Percentiles rank a stretch among this genome's conserved stretches.
Evolutionary conservation across 441 rosid species (phyloP).

Genomic region (Adansonia gregorii): DNA sequence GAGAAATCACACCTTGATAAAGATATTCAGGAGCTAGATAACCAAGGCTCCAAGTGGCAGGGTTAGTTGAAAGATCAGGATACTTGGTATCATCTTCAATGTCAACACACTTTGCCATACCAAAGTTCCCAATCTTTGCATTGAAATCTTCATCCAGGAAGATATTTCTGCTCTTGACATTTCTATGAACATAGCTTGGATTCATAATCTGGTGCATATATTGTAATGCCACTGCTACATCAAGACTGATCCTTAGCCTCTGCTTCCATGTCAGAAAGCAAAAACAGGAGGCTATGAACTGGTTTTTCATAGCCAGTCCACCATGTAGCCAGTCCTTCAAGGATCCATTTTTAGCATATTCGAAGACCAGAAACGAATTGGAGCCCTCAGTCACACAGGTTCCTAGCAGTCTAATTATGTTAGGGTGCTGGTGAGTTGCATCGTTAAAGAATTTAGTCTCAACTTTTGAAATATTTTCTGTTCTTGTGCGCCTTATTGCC

Average conservation of each 20-base stretch:
- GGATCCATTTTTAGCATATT: conserved; percentile 86
- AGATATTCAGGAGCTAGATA: conserved; percentile 66
- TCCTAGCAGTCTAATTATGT: conserved; percentile 73
- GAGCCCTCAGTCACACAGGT: conserved; percentile 54
- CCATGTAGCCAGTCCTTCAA: conserved; percentile 92
- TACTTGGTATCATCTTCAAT: conserved; percentile 39
- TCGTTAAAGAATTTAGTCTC: conserved; percentile 55
- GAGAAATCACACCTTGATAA: conserved; percentile 50
- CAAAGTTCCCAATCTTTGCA: conserved; percentile 77
- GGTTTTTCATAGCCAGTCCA: conserved; percentile 89
- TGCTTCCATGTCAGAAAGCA: conserved; percentile 92
- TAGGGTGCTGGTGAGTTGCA: conserved; percentile 67
- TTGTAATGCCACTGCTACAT: conserved; percentile 80
- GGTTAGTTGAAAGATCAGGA: conserved; percentile 37
- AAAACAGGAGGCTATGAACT: conserved; percentile 87
- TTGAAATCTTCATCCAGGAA: conserved; percentile 88
- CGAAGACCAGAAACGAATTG: conserved; percentile 65
- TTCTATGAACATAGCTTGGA: conserved; percentile 74
- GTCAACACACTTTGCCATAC: conserved; percentile 50
- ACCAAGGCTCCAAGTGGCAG: conserved; percentile 41
- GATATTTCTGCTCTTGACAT: conserved; percentile 73
- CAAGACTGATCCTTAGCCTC: conserved; percentile 83
- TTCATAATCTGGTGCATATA: conserved; percentile 80
- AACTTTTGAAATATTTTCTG: conserved; percentile 47
- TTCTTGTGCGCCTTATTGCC: conserved; percentile 57